Percentiles rank a stretch among this genome's conserved stretches.
These are phyloP conservation scores for Zoysia matrella DNA, from an alignment of 202 grass and related monocot genomes.

Conservation along the genomic window DNA sequence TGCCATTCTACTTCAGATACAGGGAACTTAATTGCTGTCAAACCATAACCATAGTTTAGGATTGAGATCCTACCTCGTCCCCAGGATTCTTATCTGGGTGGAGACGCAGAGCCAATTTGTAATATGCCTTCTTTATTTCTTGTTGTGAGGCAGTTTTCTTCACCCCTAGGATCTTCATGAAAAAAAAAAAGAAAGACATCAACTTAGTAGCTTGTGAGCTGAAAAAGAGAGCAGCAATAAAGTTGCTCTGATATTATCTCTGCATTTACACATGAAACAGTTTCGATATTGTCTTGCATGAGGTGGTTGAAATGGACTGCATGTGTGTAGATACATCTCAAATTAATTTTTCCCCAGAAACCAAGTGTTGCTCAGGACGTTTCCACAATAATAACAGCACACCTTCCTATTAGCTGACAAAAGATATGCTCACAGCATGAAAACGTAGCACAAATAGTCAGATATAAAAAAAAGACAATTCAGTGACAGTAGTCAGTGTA, in stretches of 20 bases:
- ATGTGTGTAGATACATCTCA: not conserved
- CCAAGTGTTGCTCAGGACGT: not conserved
- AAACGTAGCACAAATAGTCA: no score
- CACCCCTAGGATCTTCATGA: conserved; percentile 86
- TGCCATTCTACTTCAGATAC: conserved; percentile 22
- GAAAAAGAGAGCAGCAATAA: not conserved
- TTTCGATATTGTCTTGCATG: not conserved
- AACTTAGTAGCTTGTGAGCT: not conserved
- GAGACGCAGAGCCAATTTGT: conserved; percentile 89
- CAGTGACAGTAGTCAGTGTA: not conserved
- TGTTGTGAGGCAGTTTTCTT: conserved; percentile 76
- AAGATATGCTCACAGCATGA: no score
- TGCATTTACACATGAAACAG: not conserved
- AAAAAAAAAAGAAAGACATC: conserved; percentile 10
- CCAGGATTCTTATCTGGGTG: conserved; percentile 99
- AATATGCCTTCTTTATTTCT: conserved; percentile 97
- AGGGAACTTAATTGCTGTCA: conserved; percentile 1
- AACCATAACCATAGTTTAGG: conserved; percentile 25
- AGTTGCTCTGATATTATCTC: not conserved
- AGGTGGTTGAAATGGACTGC: not conserved
- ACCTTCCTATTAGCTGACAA: not conserved
- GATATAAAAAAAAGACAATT: not conserved
- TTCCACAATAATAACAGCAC: not conserved
- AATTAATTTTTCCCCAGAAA: not conserved
- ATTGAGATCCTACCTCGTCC: conserved; percentile 69